Base-by-base conservation (phyloP, 108 stramenopile species). In the Nitzschia putrida region DNA sequence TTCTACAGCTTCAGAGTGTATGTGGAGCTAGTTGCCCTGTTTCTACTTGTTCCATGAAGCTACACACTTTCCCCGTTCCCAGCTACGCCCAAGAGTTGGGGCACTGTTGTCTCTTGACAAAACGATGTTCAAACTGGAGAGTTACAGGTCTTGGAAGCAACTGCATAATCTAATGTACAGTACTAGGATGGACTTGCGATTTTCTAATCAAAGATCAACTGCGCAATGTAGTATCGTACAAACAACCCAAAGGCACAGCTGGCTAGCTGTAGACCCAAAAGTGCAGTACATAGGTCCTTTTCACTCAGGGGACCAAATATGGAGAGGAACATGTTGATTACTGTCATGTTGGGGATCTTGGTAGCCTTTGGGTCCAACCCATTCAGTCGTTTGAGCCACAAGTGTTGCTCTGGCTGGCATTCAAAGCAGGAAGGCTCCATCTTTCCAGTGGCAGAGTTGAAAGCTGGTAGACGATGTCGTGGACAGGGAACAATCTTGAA, bases 401-500 rank as follows among this genome's bases (percentile, higher is more conserved):
- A 22, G 50, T 69, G 72, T 34, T 85, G 51, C 22, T 69, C 8
- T n/a, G 66, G 47, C 55, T 63, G 64, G 61, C 78, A 86, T 50
- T 61, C 72, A 61, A 96, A 91, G 12, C 77, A 88, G 16, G 95
- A 97, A 4, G 92, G 92, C 18, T 87, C 71, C 80, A 97, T 90
- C 49, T 80, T 55, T 10, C 86, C 91, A 41, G 89, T 95, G 9
- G 66, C 41, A 20, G 92, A 65, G 75, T 97, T 81, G 68, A 93
- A 91, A 49, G 69, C 82, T 16, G 99, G 99, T 53, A 99, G 80
- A 54, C 99, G 84, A 69, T 99, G 99, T 29, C 98, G 69, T 0
- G 99, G 99, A 75, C 98, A 98, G 0, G 95, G 96, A 8, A 97
- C 79, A 8, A 98, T 24, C 70, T 95, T 94, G 79, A 98, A 96